Conservation (phyloP, 345 rosid genomes). For the Geranium rotundifolium region DNA sequence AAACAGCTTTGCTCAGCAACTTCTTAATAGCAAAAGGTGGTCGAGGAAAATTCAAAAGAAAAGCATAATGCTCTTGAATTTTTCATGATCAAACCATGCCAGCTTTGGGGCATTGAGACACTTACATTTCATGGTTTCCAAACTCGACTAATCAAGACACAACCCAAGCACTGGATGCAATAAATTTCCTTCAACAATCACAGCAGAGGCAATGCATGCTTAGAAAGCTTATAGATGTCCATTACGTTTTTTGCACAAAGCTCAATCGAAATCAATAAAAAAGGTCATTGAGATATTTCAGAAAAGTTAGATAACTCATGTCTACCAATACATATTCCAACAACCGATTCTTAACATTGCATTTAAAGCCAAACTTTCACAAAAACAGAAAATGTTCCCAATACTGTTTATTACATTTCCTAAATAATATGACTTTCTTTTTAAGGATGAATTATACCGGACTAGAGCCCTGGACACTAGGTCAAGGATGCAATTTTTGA, state of each 20-base stretch:
- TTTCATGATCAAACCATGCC: constrained; percentile 12
- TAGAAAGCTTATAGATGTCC: not conserved
- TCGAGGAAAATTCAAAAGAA: constrained; percentile 24
- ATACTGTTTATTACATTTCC: not conserved
- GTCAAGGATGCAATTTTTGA: too few species aligned
- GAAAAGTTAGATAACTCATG: not conserved
- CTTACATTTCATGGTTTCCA: not conserved
- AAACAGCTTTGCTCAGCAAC: not conserved
- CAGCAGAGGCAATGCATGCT: not conserved
- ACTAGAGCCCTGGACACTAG: too few species aligned
- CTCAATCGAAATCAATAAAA: not conserved
- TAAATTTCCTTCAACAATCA: too few species aligned
- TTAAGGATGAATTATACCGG: too few species aligned
- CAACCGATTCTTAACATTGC: not conserved
- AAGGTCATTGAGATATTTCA: too few species aligned
- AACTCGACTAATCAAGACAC: not conserved
- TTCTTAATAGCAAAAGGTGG: not conserved
- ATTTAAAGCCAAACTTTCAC: too few species aligned
- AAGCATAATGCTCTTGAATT: constrained; percentile 22
- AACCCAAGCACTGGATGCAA: not conserved
- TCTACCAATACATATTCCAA: not conserved
- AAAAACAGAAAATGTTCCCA: not conserved
- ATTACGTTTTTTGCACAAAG: not conserved
- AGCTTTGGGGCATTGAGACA: constrained; percentile 15
- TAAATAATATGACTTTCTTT: too few species aligned